These are phyloP conservation scores for Zygoascus tannicola DNA, from an alignment of 805 yeast species.

Conservation along the genomic window DNA sequence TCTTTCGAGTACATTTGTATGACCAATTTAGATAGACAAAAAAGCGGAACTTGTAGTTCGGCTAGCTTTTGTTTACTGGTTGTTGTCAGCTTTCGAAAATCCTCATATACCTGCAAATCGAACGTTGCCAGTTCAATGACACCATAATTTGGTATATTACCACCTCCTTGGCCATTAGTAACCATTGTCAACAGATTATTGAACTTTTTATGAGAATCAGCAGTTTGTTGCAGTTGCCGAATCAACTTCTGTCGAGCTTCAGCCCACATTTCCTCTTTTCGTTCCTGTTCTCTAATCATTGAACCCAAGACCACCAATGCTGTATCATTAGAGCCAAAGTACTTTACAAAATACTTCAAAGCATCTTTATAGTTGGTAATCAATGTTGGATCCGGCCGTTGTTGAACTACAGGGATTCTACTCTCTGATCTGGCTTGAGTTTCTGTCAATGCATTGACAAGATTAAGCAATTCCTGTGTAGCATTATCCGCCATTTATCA, in stretches of 20 bases:
- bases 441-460: not conserved
- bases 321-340: constrained; percentile 10
- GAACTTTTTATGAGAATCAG: constrained; percentile 8
- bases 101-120: constrained; percentile 11
- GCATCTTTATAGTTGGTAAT: constrained; percentile 15
- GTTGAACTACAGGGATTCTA: not conserved
- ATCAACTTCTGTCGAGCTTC: constrained; percentile 8
- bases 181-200: constrained; percentile 11
- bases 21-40: constrained; percentile 8
- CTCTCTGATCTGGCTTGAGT: not conserved
- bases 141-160: not conserved
- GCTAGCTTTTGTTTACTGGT: constrained; percentile 7
- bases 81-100: constrained; percentile 4
- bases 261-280: constrained; percentile 15
- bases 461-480: not conserved
- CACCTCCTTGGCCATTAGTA: constrained; percentile 2
- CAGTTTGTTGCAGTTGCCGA: constrained; percentile 7
- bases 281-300: constrained; percentile 14
- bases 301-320: constrained; percentile 9
- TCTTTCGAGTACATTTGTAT: not conserved
- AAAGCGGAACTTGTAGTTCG: constrained; percentile 16
- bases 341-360: constrained; percentile 14
- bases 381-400: constrained; percentile 10
- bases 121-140: constrained; percentile 9
- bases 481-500: not conserved